Evolutionary conservation across 768 basidiomycete genomes (phyloP), one percentile per base, ranked within the genome.

Genomic region (Phanerochaete sordida): DNA sequence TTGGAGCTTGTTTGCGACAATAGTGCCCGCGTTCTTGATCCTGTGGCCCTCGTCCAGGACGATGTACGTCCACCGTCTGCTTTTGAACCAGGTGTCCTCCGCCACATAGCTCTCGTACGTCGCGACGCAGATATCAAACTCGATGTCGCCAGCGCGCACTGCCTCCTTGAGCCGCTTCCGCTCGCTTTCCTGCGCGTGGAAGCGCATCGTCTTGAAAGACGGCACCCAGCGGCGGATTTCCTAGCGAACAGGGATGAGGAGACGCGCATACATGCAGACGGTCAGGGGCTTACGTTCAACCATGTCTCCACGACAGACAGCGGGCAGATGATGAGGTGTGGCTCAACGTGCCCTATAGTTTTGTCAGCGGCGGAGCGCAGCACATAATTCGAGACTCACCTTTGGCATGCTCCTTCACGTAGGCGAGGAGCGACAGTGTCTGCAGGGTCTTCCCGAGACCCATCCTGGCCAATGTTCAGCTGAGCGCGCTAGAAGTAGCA

Each of bases 261-360:
- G 1, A 43, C 16, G 0, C 48, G 65, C 21, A 66, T 57, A 33
- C 44, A 43, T 21, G 16, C 27, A 19, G 16, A 24, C 46, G 24
- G 33, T 50, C 46, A n/a, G 9, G 2, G n/a, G 64, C 74, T 58
- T 63, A 82, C 84, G 51, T 76, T 69, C 68, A 82, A 73, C 85
- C 85, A 87, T 6, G 84, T 79, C 0, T 81, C 79, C 23, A 87
- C 72, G 35, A 87, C 85, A 8, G 87, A 88, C 2, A 91, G 77
- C 0, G 89, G 89, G 66, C 88, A 90, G 56, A 90, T 80, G 48
- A 91, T 81, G 27, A 91, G 79, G 71, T 89, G 87, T 11, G 88
- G 86, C 33, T 84, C 84, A 24, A 70, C 71, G n/a, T 59, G 63
- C 9, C 73, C 80, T 80, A 11, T 12, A 19, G 39, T 19, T 43